A percentile compares a stretch with the other conserved stretches of the same genome.
phyloP scores from a whole-genome alignment of 164 flowering plant species.

The Vitis rupestris region DNA sequence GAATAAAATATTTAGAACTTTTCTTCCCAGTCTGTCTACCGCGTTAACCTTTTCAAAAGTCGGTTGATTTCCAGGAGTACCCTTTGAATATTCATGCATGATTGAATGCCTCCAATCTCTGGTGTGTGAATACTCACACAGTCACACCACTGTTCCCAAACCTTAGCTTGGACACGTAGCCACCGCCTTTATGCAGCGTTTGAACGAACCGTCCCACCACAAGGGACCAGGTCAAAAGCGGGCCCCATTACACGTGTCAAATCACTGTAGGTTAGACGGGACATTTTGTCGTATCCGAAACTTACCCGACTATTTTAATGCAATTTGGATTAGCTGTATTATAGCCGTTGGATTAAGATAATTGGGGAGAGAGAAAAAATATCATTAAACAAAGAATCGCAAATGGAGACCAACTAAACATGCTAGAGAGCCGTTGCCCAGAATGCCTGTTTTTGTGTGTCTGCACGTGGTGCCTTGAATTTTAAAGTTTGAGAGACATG shows the following conservation, averaged over 20 bases:
- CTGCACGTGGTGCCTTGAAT: slow-evolving; percentile 7
- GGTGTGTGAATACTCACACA: not conserved
- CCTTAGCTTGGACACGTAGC: slow-evolving; percentile 8
- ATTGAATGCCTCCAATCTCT: too few species aligned
- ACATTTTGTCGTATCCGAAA: not conserved
- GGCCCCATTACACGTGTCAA: slow-evolving; percentile 9
- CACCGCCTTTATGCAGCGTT: not conserved
- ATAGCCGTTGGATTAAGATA: slow-evolving; percentile 1
- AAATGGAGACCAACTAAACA: slow-evolving; percentile 18
- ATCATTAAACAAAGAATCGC: slow-evolving; percentile 1
- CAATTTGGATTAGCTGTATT: not conserved
- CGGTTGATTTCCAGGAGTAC: too few species aligned
- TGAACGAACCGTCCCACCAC: not conserved
- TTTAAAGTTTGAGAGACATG: not conserved
- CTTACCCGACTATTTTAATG: not conserved
- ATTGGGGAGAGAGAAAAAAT: slow-evolving; percentile 8
- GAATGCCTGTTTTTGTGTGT: not conserved
- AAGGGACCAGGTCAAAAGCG: not conserved
- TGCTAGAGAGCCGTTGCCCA: not conserved
- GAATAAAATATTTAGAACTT: not conserved
- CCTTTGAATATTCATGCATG: not conserved
- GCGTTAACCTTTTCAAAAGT: slow-evolving; percentile 20
- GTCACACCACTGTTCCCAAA: not conserved
- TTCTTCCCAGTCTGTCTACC: slow-evolving; percentile 13
- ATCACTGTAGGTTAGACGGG: not conserved